A percentile compares a stretch with the other conserved stretches of the same genome.
Evolutionary conservation across 2,329 filamentous ascomycete species (phyloP).

Genomic region (Alternaria viburni): DNA sequence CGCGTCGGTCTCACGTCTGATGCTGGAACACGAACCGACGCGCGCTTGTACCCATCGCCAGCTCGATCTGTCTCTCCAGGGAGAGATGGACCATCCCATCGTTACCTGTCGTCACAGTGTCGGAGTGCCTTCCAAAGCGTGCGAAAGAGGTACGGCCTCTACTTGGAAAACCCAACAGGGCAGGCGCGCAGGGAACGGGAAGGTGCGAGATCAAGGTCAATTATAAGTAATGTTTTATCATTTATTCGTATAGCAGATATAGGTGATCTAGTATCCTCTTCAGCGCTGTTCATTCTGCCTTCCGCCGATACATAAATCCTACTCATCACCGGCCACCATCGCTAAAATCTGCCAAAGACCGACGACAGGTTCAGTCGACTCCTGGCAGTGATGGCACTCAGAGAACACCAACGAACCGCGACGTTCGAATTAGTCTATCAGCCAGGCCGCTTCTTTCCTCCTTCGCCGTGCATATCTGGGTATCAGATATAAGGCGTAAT

Average conservation of each 20-base stretch:
- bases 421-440: not conserved
- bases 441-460: not conserved
- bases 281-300: too few relatives aligned
- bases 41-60: rapidly evolving
- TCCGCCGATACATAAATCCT: too few relatives aligned
- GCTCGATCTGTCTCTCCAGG: too few relatives aligned
- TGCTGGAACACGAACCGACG: not conserved
- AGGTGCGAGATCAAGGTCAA: not conserved
- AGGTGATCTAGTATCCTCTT: rapidly evolving
- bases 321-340: too few relatives aligned
- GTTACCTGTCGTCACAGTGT: too few relatives aligned
- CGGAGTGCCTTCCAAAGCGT: too few relatives aligned
- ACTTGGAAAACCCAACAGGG: rapidly evolving
- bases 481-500: not conserved
- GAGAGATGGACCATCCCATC: too few relatives aligned
- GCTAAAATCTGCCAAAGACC: too few relatives aligned
- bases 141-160: not conserved
- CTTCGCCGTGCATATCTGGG: not conserved
- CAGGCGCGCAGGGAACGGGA: not conserved
- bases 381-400: not conserved
- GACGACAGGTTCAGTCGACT: not conserved
- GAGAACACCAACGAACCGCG: not conserved
- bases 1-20: not conserved
- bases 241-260: rapidly evolving
- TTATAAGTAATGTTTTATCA: not conserved